Percentiles rank a stretch among this genome's conserved stretches.
phyloP scores from a whole-genome alignment of 2,329 filamentous ascomycete species.

The Sporothrix globosa region DNA sequence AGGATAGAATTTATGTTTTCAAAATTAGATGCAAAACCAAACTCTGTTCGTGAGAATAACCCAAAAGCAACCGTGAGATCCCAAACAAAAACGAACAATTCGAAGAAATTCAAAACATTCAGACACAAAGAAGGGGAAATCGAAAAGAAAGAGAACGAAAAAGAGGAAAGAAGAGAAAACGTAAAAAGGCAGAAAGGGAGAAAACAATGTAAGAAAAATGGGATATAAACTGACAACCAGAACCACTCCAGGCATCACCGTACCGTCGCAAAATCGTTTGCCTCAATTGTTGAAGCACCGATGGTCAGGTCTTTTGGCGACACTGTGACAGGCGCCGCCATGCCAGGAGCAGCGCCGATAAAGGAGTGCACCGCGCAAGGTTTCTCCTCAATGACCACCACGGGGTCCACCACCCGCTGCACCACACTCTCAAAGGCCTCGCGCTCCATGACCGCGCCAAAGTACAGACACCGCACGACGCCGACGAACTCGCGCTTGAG shows the following conservation, averaged over 20 bases:
- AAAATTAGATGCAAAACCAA: conserved; percentile 7
- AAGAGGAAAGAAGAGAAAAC: not conserved
- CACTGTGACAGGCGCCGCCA: conserved; percentile 1
- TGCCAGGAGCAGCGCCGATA: not conserved
- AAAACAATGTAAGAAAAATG: not conserved
- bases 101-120: not conserved
- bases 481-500: conserved; percentile 50
- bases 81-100: not conserved
- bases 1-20: not conserved
- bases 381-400: conserved; percentile 28
- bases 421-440: conserved; percentile 53
- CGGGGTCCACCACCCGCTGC: conserved; percentile 46
- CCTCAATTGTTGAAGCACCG: not conserved
- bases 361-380: not conserved
- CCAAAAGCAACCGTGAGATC: conserved; percentile 13
- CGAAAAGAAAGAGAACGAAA: not conserved
- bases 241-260: not conserved
- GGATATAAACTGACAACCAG: not conserved
- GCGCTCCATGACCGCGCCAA: conserved; percentile 54
- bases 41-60: not conserved
- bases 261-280: not conserved
- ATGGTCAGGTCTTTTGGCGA: conserved; percentile 16
- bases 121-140: not conserved
- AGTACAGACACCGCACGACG: conserved; percentile 53
- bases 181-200: not conserved